Evolutionary conservation across 129 eudicot genomes (phyloP).

Genomic region (Scalesia atractyloides): DNA sequence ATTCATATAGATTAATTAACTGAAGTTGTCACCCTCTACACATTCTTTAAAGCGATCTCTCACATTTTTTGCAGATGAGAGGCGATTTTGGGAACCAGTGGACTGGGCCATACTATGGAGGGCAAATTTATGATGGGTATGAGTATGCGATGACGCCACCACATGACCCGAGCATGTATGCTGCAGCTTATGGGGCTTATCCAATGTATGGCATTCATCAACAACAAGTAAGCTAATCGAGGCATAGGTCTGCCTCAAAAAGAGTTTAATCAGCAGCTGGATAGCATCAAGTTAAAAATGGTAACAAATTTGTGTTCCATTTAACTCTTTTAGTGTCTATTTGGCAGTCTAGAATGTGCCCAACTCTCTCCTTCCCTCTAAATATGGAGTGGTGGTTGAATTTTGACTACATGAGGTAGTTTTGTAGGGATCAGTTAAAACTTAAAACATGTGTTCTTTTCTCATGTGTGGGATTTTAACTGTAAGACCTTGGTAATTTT

Average conservation of each 20-base stretch:
- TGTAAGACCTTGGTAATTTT: slow-evolving; percentile 32
- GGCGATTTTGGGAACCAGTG: slow-evolving; percentile 74
- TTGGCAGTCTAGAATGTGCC: slow-evolving; percentile 40
- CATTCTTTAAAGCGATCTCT: slow-evolving; percentile 4
- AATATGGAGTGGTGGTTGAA: slow-evolving; percentile 61
- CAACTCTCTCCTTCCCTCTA: slow-evolving; percentile 44
- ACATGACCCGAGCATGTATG: slow-evolving; percentile 85
- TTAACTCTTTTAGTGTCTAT: slow-evolving; percentile 16
- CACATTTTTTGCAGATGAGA: slow-evolving; percentile 52
- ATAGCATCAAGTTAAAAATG: slow-evolving; percentile 26
- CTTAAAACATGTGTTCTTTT: slow-evolving; percentile 26
- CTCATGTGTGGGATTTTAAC: slow-evolving; percentile 43
- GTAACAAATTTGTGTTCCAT: slow-evolving; percentile 39
- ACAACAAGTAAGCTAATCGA: slow-evolving; percentile 54
- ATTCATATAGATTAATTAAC: background rate
- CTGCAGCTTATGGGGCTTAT: slow-evolving; percentile 78
- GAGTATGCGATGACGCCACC: slow-evolving; percentile 73
- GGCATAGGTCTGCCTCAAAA: background rate
- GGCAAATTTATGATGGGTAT: slow-evolving; percentile 69
- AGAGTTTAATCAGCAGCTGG: slow-evolving; percentile 17
- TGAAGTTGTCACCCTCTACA: background rate
- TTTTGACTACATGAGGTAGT: slow-evolving; percentile 69
- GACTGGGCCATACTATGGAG: slow-evolving; percentile 83
- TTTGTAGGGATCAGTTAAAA: slow-evolving; percentile 38
- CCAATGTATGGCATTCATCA: slow-evolving; percentile 82